phyloP scores from a whole-genome alignment of 1,139 yeast genomes.

The Suhomyces anneliseae region DNA sequence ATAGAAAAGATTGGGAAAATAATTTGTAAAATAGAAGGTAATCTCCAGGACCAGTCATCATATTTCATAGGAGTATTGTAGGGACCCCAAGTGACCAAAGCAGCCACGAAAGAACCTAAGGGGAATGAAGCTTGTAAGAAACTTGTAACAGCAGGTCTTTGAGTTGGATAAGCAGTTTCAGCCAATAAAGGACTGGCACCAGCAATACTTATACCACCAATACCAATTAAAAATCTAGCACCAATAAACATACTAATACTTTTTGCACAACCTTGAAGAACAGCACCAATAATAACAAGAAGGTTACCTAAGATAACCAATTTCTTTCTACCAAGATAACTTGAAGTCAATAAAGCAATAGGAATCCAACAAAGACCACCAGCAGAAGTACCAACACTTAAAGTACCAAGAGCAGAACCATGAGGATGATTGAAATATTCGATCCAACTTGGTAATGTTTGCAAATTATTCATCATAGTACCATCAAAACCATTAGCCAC shows the following conservation, averaged over 20 bases:
- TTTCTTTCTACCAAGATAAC: conserved; percentile 46
- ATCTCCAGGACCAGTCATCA: conserved; percentile 34
- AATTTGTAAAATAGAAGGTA: conserved; percentile 48
- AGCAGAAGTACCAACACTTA: conserved; percentile 21
- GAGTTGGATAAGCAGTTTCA: conserved; percentile 47
- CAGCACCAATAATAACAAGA: conserved; percentile 15
- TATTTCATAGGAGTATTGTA: conserved; percentile 24
- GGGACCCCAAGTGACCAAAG: conserved; percentile 50
- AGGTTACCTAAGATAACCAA: conserved; percentile 11
- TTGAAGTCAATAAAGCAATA: conserved; percentile 34
- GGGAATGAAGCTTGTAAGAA: conserved; percentile 43
- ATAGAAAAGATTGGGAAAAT: conserved; percentile 32
- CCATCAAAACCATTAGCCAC: conserved; percentile 19
- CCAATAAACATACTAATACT: conserved; percentile 34
- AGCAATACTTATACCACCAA: conserved; percentile 38
- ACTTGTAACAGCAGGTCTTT: conserved; percentile 46
- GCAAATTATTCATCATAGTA: conserved; percentile 23
- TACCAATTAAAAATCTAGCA: conserved; percentile 40
- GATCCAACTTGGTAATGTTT: conserved; percentile 17
- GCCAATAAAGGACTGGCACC: conserved; percentile 41
- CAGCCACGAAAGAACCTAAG: conserved; percentile 54
- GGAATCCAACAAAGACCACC: conserved; percentile 28
- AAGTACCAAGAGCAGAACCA: conserved; percentile 20
- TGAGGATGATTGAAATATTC: conserved; percentile 18
- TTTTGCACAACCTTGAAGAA: conserved; percentile 42